Conservation (phyloP, 2,329 filamentous ascomycete species). For the Colletotrichum cuscutae region DNA sequence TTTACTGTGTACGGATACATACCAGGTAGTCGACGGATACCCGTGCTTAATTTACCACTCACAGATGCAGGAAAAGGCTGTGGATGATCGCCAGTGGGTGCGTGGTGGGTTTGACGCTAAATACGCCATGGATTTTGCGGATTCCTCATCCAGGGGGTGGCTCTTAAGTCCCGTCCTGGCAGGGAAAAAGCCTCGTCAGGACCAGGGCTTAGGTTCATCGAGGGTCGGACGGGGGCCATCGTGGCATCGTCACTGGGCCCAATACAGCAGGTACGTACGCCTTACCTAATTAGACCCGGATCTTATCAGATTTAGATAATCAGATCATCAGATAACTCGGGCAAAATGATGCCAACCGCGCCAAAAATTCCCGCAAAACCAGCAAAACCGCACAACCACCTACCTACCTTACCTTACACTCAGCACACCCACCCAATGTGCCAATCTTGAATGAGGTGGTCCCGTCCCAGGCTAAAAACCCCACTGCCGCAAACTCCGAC, state of each 20-base stretch:
- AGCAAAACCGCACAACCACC: not conserved
- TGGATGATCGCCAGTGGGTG: constrained; percentile 19
- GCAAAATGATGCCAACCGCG: constrained; percentile 16
- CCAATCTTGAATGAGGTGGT: not conserved
- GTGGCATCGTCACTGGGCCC: constrained; percentile 22
- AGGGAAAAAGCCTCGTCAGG: constrained; percentile 6
- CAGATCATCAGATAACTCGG: constrained; percentile 38
- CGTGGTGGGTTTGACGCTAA: constrained; percentile 20
- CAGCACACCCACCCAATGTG: not conserved
- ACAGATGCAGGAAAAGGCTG: not conserved
- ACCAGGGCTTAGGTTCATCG: not conserved
- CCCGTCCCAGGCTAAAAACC: not conserved
- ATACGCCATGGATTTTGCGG: not conserved
- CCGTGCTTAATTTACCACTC: not conserved
- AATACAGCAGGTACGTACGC: constrained; percentile 24
- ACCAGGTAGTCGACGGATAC: not conserved
- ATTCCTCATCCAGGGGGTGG: not conserved
- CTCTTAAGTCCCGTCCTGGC: not conserved
- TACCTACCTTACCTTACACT: not conserved
- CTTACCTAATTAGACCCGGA: constrained; percentile 33
- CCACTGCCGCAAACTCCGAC: not conserved
- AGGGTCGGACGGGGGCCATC: constrained; percentile 16
- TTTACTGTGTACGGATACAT: too few relatives aligned
- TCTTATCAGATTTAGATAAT: constrained; percentile 36
- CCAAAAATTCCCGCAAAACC: constrained; percentile 15